phyloP scores from a whole-genome alignment of 208 protist species.

The Endotrypanum monterogeii region DNA sequence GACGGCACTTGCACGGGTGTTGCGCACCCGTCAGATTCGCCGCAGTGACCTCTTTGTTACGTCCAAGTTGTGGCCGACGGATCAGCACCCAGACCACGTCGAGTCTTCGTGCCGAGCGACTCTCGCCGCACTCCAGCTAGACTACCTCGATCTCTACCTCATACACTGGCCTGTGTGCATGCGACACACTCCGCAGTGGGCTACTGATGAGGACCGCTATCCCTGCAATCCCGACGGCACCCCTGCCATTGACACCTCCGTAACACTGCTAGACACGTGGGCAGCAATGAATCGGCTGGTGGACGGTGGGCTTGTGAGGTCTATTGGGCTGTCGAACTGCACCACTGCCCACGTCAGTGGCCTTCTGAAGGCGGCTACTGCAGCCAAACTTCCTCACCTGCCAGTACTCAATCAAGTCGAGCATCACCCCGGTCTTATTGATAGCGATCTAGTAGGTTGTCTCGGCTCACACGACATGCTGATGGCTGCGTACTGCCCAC shows the following conservation, averaged over 20 bases:
- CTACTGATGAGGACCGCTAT: slow-evolving; percentile 66
- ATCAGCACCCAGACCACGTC: slow-evolving; percentile 91
- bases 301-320: slow-evolving; percentile 81
- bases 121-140: slow-evolving; percentile 72
- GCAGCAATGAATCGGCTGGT: slow-evolving; percentile 85
- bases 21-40: slow-evolving; percentile 47
- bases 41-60: slow-evolving; percentile 94
- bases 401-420: slow-evolving; percentile 93
- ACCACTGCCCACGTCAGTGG: slow-evolving; percentile 53
- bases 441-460: slow-evolving; percentile 51
- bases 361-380: slow-evolving; percentile 33
- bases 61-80: slow-evolving; percentile 95
- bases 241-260: slow-evolving; percentile 52
- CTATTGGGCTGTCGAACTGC: slow-evolving; percentile 92
- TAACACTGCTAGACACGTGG: slow-evolving; percentile 82
- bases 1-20: slow-evolving; percentile 51
- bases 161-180: slow-evolving; percentile 94
- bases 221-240: slow-evolving; percentile 49
- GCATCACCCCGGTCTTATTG: slow-evolving; percentile 72
- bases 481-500: slow-evolving; percentile 86
- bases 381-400: slow-evolving; percentile 21
- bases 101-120: slow-evolving; percentile 80
- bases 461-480: slow-evolving; percentile 66
- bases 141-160: slow-evolving; percentile 94
- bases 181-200: slow-evolving; percentile 51